Evolutionary conservation across 768 basidiomycete species (phyloP), one percentile per base, ranked within the genome.

Genomic region (Artomyces pyxidatus): DNA sequence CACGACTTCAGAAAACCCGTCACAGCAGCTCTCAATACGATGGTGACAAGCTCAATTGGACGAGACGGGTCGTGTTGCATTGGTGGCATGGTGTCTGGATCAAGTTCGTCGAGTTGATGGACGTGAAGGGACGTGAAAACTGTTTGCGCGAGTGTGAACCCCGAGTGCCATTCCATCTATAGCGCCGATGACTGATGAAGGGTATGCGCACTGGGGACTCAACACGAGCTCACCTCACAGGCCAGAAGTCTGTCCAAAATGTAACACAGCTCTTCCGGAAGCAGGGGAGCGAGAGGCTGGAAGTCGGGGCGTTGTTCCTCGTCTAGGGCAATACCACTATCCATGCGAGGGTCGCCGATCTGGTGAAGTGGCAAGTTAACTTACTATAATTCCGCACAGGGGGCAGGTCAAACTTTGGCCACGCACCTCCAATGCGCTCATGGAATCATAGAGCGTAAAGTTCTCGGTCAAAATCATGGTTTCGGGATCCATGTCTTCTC

Each of bases 341-440:
- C 93, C 63, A 94, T 80, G 10, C 88, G 80, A 21, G 89, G 85
- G 64, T 95, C 90, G 19, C 91, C 87, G 44, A 94, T 89, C 92
- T 94, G 65, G 37, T 11, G 30, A 40, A 51, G 39, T 45, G 28
- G 37, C 35, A 51, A 46, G 48, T 16, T 50, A 39, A 41, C n/a
- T n/a, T n/a, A n/a, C n/a, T n/a, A n/a, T n/a, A n/a, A n/a, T n/a
- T n/a, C n/a, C n/a, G n/a, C 10, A 45, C n/a, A 32, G 48, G 30
- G 30, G n/a, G 30, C 39, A 51, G 54, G 53, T 53, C 55, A 44
- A 57, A 52, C 47, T 46, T 42, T 39, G 32, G 19, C 21, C 46
- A 58, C 71, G 50, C 61, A 87, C 89, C 77, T 93, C 87, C 47
- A 96, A 81, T 12, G 90, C 88, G 57, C 86, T 87, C 92, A 97